Evolutionary conservation across 164 flowering plant genomes (phyloP).

Genomic region (Vitis rotundifolia): DNA sequence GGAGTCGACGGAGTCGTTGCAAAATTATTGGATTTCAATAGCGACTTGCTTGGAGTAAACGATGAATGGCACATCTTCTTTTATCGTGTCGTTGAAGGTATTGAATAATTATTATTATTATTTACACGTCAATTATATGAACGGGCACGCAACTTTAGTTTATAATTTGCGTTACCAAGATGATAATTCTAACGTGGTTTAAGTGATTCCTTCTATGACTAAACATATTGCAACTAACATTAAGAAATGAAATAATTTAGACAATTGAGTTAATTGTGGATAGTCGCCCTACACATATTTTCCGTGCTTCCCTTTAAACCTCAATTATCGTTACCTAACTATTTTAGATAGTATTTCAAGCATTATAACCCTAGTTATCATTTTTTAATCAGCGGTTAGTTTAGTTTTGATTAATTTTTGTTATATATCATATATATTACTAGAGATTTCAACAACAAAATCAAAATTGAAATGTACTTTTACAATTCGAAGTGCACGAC

Average conservation of each 20-base stretch:
- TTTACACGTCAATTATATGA: neutral
- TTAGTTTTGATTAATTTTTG: no score
- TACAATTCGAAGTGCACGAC: neutral
- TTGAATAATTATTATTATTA: neutral
- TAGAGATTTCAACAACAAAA: neutral
- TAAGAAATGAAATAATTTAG: neutral
- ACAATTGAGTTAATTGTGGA: neutral
- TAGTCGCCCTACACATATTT: no score
- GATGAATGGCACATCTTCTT: neutral
- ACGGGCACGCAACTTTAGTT: constrained; percentile 13
- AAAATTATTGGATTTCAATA: neutral
- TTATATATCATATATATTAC: no score
- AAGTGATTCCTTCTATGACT: neutral
- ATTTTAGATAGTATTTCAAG: no score
- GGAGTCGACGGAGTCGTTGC: constrained; percentile 1
- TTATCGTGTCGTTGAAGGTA: constrained; percentile 7
- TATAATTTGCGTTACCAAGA: constrained; percentile 15
- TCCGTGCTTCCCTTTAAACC: no score
- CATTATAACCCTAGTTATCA: no score
- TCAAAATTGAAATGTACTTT: neutral
- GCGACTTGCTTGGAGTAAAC: neutral
- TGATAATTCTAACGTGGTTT: constrained; percentile 7
- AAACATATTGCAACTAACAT: neutral
- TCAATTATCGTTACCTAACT: no score
- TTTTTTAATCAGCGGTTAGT: no score